Evolutionary conservation across 2,329 filamentous ascomycete species (phyloP).

Genomic region (Ampelomyces quisqualis): DNA sequence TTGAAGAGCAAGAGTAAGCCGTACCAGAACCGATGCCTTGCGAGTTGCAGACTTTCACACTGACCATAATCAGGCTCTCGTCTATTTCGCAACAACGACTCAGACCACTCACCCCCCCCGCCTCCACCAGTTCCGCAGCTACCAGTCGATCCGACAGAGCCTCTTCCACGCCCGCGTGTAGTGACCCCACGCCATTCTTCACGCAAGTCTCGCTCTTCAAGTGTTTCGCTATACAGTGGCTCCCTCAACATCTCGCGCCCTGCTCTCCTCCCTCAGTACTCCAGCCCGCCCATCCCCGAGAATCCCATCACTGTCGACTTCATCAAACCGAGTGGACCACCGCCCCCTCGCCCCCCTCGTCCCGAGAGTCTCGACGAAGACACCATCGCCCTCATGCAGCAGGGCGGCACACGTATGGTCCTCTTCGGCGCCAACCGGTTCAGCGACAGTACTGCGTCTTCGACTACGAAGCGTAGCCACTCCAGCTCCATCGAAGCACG

Average conservation of each 20-base stretch:
- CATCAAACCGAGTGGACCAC: constrained; percentile 11
- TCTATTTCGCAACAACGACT: constrained; percentile 13
- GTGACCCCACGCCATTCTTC: constrained; percentile 2
- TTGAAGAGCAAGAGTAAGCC: constrained; percentile 17
- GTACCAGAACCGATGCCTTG: neutral
- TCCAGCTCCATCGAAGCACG: constrained; percentile 11
- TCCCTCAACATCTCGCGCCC: constrained; percentile 19
- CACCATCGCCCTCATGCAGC: constrained; percentile 17
- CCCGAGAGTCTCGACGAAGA: constrained; percentile 19
- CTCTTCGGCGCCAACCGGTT: constrained; percentile 6
- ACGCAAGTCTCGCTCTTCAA: constrained; percentile 7
- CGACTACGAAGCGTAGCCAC: constrained; percentile 7
- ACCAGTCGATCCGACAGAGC: constrained; percentile 3
- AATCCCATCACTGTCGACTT: constrained; percentile 10
- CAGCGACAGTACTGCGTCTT: constrained; percentile 13
- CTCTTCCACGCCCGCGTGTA: constrained; percentile 4
- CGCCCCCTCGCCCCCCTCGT: constrained; percentile 18
- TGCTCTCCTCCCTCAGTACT: constrained; percentile 6
- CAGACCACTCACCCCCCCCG: constrained; percentile 7
- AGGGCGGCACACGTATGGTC: constrained; percentile 16
- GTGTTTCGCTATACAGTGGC: too few relatives aligned
- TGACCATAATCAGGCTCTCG: constrained; percentile 13
- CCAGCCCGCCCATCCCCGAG: constrained; percentile 4
- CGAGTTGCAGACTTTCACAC: neutral
- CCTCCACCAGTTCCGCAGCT: constrained; percentile 20